Evolutionary conservation across 495 filamentous ascomycete species (phyloP).

Genomic region (Aspergillus kassunensis): DNA sequence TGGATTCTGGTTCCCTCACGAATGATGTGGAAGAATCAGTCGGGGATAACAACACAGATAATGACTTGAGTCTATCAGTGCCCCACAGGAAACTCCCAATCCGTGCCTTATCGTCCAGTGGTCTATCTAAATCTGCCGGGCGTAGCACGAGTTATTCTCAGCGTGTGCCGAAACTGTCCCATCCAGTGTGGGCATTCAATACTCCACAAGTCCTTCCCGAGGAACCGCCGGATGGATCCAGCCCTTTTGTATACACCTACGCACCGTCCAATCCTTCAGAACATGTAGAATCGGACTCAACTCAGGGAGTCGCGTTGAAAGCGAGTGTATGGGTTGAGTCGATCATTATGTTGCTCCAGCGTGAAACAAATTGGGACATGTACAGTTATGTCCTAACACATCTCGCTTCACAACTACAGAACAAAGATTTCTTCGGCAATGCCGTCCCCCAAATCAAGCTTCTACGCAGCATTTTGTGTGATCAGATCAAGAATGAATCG

Average conservation of each 20-base stretch:
- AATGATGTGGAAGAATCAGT: constrained; percentile 23
- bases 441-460: constrained; percentile 69
- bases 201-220: constrained; percentile 49
- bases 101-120: constrained; percentile 21
- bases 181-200: constrained; percentile 54
- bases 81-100: constrained; percentile 18
- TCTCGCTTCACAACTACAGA: constrained; percentile 81
- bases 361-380: constrained; percentile 85
- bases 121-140: constrained; percentile 27
- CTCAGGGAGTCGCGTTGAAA: constrained; percentile 46
- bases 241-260: constrained; percentile 42
- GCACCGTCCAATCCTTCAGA: constrained; percentile 18
- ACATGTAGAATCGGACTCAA: constrained; percentile 22
- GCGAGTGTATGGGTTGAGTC: constrained; percentile 73
- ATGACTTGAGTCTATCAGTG: constrained; percentile 22
- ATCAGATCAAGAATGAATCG: constrained; percentile 68
- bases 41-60: constrained; percentile 21
- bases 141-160: constrained; percentile 31
- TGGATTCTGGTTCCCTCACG: constrained; percentile 34
- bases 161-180: constrained; percentile 39
- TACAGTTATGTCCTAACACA: constrained; percentile 89
- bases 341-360: constrained; percentile 67
- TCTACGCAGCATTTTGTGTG: constrained; percentile 72
- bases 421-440: constrained; percentile 76
- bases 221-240: constrained; percentile 44